Evolutionary conservation across 1,284 basidiomycete genomes (phyloP).

Genomic region (Phylloporus sp.): DNA sequence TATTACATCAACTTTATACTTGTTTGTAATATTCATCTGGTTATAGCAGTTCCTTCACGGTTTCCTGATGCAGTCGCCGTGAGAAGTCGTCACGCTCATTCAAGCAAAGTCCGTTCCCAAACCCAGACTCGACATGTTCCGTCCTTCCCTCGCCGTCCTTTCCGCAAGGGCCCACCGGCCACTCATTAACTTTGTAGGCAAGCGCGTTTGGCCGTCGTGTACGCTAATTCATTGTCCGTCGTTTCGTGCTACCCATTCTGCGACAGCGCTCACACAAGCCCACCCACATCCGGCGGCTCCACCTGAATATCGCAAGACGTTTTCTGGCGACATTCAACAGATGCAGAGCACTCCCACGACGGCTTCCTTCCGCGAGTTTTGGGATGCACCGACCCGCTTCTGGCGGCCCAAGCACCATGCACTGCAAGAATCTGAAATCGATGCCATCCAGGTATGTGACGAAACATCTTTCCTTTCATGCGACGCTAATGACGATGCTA

Average conservation of each 20-base stretch:
- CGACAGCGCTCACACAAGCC: conserved; percentile 58
- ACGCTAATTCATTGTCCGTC: conserved; percentile 24
- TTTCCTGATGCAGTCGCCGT: too few species aligned
- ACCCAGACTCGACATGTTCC: too few species aligned
- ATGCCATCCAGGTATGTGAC: conserved; percentile 75
- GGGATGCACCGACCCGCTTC: conserved; percentile 76
- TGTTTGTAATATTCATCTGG: too few species aligned
- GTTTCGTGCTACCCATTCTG: conserved; percentile 6
- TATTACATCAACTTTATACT: too few species aligned
- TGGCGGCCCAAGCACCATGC: conserved; percentile 64
- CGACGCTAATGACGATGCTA: conserved; percentile 41
- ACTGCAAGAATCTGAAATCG: conserved; percentile 74
- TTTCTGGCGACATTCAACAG: conserved; percentile 60
- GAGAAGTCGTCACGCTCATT: too few species aligned
- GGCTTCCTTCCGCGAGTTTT: conserved; percentile 66
- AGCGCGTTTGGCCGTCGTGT: conserved; percentile 65
- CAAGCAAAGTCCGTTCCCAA: too few species aligned
- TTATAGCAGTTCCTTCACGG: too few species aligned
- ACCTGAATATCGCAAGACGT: conserved; percentile 65
- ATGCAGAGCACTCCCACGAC: conserved; percentile 38
- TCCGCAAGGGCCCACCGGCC: conserved; percentile 57
- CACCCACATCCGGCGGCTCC: conserved; percentile 81
- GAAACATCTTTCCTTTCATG: not conserved
- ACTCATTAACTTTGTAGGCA: conserved; percentile 82
- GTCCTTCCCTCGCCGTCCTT: conserved; percentile 16